phyloP scores from a whole-genome alignment of 2,329 filamentous ascomycete genomes.

The Fusarium stilboides region DNA sequence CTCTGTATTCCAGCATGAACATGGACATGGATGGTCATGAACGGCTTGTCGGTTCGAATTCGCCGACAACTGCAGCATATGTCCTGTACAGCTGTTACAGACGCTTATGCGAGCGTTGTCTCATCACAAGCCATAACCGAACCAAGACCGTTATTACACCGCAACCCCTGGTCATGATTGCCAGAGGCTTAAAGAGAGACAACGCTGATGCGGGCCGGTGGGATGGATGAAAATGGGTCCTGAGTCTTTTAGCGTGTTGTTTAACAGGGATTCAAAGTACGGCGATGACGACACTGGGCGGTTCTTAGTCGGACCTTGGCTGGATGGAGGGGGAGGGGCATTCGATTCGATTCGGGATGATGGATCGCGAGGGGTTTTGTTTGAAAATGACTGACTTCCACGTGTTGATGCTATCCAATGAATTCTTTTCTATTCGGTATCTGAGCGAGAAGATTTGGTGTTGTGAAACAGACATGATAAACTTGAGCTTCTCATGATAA shows the following conservation, averaged over 20 bases:
- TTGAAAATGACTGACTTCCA: slow-evolving; percentile 30
- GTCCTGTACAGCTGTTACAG: too few relatives aligned
- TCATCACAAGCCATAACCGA: slow-evolving; percentile 3
- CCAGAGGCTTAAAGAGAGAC: slow-evolving; percentile 32
- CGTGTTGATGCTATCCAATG: slow-evolving; percentile 17
- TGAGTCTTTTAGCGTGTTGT: slow-evolving; percentile 25
- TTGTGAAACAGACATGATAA: background rate
- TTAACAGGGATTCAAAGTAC: slow-evolving; percentile 25
- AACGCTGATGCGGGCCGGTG: slow-evolving; percentile 42
- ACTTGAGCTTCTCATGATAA: background rate
- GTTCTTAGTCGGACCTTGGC: slow-evolving; percentile 30
- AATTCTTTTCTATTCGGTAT: background rate
- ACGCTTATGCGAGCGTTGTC: slow-evolving; percentile 12
- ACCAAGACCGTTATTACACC: slow-evolving; percentile 2
- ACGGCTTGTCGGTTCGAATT: slow-evolving; percentile 40
- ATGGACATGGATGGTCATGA: slow-evolving; percentile 3
- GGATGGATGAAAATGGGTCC: slow-evolving; percentile 38
- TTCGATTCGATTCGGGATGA: slow-evolving; percentile 17
- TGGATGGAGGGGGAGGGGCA: slow-evolving; percentile 46
- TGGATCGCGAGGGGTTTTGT: slow-evolving; percentile 39
- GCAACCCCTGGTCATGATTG: background rate
- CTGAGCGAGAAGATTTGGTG: background rate
- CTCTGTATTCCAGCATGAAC: slow-evolving; percentile 5
- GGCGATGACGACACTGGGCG: slow-evolving; percentile 48
- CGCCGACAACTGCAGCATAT: slow-evolving; percentile 17